A percentile compares a stretch with the other conserved stretches of the same genome.
Evolutionary conservation across 495 filamentous ascomycete species (phyloP).

Genomic region (Platismatia glauca): DNA sequence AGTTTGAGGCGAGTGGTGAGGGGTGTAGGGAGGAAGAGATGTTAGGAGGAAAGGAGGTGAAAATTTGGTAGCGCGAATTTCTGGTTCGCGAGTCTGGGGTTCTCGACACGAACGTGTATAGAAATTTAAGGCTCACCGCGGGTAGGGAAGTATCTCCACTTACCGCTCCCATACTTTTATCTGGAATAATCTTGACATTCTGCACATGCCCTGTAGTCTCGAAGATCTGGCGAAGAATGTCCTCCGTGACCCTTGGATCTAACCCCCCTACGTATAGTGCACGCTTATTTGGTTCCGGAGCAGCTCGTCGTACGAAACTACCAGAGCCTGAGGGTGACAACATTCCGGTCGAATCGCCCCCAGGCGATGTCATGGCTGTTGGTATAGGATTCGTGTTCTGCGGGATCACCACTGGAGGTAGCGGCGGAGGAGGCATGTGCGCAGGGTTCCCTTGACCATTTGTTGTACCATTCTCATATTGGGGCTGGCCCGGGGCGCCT

Average conservation of each 20-base stretch:
- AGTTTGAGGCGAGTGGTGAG: neutral
- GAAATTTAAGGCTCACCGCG: neutral
- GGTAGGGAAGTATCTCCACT: constrained; percentile 24
- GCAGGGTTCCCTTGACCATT: constrained; percentile 52
- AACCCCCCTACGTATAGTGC: constrained; percentile 94
- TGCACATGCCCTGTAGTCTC: constrained; percentile 97
- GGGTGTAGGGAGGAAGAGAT: neutral
- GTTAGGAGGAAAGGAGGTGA: neutral
- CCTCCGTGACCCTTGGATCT: constrained; percentile 91
- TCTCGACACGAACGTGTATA: neutral
- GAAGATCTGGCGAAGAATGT: constrained; percentile 95
- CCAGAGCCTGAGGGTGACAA: constrained; percentile 69
- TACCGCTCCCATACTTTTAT: constrained; percentile 79
- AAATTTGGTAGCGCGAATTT: neutral
- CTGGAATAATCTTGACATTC: constrained; percentile 98
- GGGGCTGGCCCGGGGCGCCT: constrained; percentile 61
- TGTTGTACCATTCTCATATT: constrained; percentile 50
- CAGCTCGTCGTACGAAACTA: constrained; percentile 80
- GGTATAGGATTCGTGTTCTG: constrained; percentile 96
- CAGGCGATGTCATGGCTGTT: constrained; percentile 82
- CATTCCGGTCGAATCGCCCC: constrained; percentile 53
- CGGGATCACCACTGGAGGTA: constrained; percentile 81
- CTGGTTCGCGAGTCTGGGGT: neutral
- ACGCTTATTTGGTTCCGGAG: constrained; percentile 97
- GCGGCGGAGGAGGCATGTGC: constrained; percentile 90